Base-by-base conservation (phyloP, 345 rosid species). In the Anacardium occidentale region DNA sequence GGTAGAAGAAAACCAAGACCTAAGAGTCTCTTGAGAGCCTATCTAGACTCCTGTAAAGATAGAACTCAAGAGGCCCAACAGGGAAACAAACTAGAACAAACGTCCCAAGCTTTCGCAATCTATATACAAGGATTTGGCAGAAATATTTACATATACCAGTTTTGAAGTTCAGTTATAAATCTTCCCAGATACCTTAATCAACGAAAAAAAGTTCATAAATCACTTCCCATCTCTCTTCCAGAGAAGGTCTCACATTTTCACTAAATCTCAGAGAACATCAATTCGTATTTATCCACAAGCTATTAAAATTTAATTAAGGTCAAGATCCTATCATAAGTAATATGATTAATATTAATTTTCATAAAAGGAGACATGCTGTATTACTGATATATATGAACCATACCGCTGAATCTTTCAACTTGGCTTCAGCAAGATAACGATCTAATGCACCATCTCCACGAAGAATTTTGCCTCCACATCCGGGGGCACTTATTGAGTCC, bases 401-500 rank as follows among this genome's bases (percentile, higher is more conserved):
- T 92, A 94, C 97, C 87, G 2, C 66, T 32, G 81, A 68, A 61
- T 82, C 81, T 76, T 85, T 78, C 11, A 56, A 73, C 71, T 79
- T 82, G 70, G 64, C 73, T 52, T 85, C 85, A 2, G 71, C 82
- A 58, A 88, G 86, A 75, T 82, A 88, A 25, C 74, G 85, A 65
- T 88, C 89, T 70, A 92, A 80, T 37, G 93, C 95, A 64, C 90
- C 84, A 13, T 94, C 97, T 68, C 98, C 97, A 32, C 75, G 78
- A 66, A 92, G 92, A 70, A 94, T 55, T 76, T 84, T 90, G 48
- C 94, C 98, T 68, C 92, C 92, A 56, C 85, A 83, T 63, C 98
- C 90, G 61, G 78, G 83, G 68, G 85, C 69, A 74, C 79, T 77
- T 58, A 76, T 73, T 14, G 88, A 76, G 60, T 94, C 90, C 45